A percentile compares a stretch with the other conserved stretches of the same genome.
Evolutionary conservation across 129 eudicot genomes (phyloP).

Genomic region (Chrysanthemum makinoi): DNA sequence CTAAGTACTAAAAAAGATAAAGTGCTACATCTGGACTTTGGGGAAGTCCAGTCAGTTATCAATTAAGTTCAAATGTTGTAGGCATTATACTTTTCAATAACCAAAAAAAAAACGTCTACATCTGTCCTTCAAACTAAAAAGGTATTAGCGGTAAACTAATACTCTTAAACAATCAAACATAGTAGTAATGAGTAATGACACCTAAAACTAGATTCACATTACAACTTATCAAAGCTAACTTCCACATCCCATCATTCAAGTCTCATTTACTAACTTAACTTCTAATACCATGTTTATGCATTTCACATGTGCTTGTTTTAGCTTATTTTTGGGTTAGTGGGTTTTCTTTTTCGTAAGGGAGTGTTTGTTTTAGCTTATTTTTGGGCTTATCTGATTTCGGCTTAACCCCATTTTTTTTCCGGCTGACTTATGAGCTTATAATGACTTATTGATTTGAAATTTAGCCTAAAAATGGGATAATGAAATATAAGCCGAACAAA

Average conservation of each 20-base stretch:
- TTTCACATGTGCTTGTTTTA: background rate
- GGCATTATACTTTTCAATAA: slow-evolving; percentile 2
- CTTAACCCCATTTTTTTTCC: too few relatives aligned
- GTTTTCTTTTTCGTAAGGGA: too few relatives aligned
- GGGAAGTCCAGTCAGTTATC: background rate
- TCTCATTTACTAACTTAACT: background rate
- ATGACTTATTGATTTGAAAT: too few relatives aligned
- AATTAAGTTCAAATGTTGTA: background rate
- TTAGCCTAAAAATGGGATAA: too few relatives aligned
- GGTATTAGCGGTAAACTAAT: background rate
- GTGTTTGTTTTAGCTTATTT: too few relatives aligned
- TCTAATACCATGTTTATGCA: background rate
- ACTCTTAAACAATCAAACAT: background rate
- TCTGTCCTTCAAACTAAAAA: background rate
- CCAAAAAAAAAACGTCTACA: slow-evolving; percentile 9
- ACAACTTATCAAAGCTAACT: too few relatives aligned
- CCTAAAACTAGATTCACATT: background rate
- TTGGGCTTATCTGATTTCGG: too few relatives aligned
- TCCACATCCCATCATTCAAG: background rate
- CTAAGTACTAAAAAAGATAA: background rate
- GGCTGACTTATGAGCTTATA: too few relatives aligned
- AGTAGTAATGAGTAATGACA: background rate
- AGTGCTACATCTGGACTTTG: background rate
- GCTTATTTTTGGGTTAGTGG: too few relatives aligned
- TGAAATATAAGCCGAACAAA: too few relatives aligned